Evolutionary conservation across 2,329 filamentous ascomycete species (phyloP), one percentile per base, ranked within the genome.

Genomic region (Nemania bipapillata): DNA sequence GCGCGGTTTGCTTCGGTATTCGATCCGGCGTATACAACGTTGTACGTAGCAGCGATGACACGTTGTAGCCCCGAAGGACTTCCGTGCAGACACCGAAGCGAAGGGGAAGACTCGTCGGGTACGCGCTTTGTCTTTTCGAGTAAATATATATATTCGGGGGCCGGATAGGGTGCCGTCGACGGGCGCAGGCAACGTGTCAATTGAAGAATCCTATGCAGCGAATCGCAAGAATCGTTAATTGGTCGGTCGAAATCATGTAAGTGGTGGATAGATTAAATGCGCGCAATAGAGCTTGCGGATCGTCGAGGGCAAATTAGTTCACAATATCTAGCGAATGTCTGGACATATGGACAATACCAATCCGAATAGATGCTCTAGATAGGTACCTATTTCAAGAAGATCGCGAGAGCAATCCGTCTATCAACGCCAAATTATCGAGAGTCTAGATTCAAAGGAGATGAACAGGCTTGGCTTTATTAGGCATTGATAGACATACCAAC

Each of bases 361-460:
- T 60, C n/a, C 26, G 50, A 45, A 35, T 15, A 60, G 35, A 63
- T 67, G 63, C 37, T 49, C 45, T 42, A 47, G 11, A 17, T 37
- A n/a, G 12, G n/a, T n/a, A 40, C 3, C 30, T 42, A 50, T 64
- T 60, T 50, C 24, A 8, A 37, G n/a, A 22, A 40, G 20, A 60
- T 63, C 50, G 67, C 35, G 50, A 42, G 55, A 63, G 32, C 52
- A 57, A 66, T 57, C 50, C 63, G 45, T 53, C 45, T 62, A 37
- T 57, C 28, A 42, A 58, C 20, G 26, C 58, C 49, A 64, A 45
- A 57, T 45, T 55, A 42, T 22, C 58, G 49, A 47, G 30, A 63
- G 52, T 62, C 63, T 66, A 69, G 63, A 69, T 52, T 63, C 42
- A 56, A 53, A 55, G 65, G 60, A 52, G 40, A 42, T 61, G 57